phyloP scores from a whole-genome alignment of 352 stramenopile genomes.

The Pythium coloratum region DNA sequence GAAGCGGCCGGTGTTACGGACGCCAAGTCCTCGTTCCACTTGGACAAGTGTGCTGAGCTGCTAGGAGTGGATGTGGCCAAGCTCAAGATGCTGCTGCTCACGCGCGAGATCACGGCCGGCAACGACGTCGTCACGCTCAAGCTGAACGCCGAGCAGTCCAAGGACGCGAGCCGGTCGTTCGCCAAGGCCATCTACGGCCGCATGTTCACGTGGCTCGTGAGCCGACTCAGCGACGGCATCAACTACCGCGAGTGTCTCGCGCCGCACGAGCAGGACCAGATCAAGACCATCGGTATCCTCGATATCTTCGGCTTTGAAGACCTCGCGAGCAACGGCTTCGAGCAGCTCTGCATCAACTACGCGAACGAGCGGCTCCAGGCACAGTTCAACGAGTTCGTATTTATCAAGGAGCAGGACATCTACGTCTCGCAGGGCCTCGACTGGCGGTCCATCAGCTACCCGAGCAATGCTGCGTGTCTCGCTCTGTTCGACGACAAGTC shows the following conservation, averaged over 20 bases:
- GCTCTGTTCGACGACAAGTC: conserved; percentile 80
- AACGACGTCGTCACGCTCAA: conserved; percentile 88
- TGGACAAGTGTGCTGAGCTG: conserved; percentile 86
- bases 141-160: conserved; percentile 64
- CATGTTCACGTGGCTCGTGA: conserved; percentile 96
- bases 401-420: conserved; percentile 83
- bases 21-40: conserved; percentile 35
- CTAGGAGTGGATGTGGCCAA: conserved; percentile 80
- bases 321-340: conserved; percentile 79
- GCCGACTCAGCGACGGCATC: conserved; percentile 77
- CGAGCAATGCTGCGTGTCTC: conserved; percentile 81
- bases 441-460: conserved; percentile 78
- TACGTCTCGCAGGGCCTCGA: conserved; percentile 86
- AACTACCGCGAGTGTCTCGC: conserved; percentile 57
- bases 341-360: conserved; percentile 89
- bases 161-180: conserved; percentile 92
- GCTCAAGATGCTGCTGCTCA: conserved; percentile 89
- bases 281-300: conserved; percentile 82
- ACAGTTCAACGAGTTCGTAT: conserved; percentile 90
- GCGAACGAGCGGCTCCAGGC: conserved; percentile 82
- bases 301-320: conserved; percentile 91
- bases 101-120: conserved; percentile 90
- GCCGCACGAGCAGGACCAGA: conserved; percentile 43
- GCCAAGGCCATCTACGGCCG: conserved; percentile 96
- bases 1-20: conserved; percentile 51